phyloP scores from a whole-genome alignment of 148 eudicot genomes.

The Vaccinium corymbosum region DNA sequence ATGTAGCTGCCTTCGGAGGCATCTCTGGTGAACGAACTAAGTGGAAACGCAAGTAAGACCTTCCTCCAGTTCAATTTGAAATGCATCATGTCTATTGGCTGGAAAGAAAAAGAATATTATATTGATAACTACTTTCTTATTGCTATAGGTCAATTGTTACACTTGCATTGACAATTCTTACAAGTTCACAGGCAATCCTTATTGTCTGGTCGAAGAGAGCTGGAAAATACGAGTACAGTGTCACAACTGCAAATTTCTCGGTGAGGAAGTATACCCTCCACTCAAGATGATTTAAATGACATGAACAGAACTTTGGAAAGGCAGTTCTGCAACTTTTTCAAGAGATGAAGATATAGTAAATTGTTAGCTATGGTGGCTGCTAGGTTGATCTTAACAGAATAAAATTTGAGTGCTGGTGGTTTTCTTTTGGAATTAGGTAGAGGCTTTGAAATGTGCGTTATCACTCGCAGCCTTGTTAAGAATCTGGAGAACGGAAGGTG shows the following conservation, averaged over 20 bases:
- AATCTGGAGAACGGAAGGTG: conserved; percentile 87
- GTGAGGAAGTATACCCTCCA: conserved; percentile 38
- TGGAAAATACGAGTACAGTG: conserved; percentile 95
- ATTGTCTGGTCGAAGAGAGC: conserved; percentile 99
- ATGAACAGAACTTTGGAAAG: neutral
- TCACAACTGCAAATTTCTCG: conserved; percentile 95
- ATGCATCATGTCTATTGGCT: neutral
- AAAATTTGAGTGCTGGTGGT: conserved; percentile 10
- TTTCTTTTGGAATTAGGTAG: conserved; percentile 58
- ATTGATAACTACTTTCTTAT: neutral
- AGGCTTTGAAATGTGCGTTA: conserved; percentile 86
- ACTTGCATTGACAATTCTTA: conserved; percentile 80
- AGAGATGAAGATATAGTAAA: neutral
- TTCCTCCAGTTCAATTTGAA: neutral
- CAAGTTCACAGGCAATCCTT: conserved; percentile 96
- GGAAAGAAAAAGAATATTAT: neutral
- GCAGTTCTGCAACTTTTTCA: neutral
- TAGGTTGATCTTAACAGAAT: neutral
- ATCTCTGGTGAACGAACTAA: conserved; percentile 47
- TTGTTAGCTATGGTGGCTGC: neutral
- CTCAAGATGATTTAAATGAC: neutral
- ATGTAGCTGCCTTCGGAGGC: conserved; percentile 35
- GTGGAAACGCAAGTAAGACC: conserved; percentile 91
- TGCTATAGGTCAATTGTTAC: conserved; percentile 75
- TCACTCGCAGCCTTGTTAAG: conserved; percentile 82